Evolutionary conservation across 23 red algal species (phyloP).

Genomic region (Agarophyton chilense): DNA sequence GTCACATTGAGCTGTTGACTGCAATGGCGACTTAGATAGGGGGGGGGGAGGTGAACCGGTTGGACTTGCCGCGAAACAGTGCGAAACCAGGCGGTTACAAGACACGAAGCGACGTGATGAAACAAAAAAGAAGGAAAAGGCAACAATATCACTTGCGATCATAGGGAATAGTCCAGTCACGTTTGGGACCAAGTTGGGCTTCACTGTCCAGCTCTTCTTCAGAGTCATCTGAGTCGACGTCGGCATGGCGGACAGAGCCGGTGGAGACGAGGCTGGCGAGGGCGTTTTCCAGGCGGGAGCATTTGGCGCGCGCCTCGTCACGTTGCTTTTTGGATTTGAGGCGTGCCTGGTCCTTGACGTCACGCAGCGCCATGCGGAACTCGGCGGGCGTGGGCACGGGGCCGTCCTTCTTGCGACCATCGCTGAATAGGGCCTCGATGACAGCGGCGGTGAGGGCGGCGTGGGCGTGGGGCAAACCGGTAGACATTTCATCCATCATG

Average conservation of each 20-base stretch:
- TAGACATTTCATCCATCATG: conserved; percentile 16
- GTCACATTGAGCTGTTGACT: too few species aligned
- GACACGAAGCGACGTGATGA: background rate
- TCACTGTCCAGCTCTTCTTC: conserved; percentile 34
- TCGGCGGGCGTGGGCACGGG: conserved; percentile 53
- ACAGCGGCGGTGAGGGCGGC: conserved; percentile 35
- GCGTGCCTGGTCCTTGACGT: conserved; percentile 41
- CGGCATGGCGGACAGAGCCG: conserved; percentile 3
- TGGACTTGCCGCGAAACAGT: background rate
- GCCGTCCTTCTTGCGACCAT: conserved; percentile 34
- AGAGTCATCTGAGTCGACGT: conserved; percentile 45
- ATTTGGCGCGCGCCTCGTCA: conserved; percentile 34
- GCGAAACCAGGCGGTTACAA: background rate
- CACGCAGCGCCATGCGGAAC: conserved; percentile 50
- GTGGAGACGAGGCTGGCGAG: conserved; percentile 26
- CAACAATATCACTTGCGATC: background rate
- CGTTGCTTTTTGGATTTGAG: conserved; percentile 30
- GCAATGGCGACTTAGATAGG: too few species aligned
- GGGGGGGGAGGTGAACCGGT: too few species aligned
- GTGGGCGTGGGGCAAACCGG: background rate
- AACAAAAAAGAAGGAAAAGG: background rate
- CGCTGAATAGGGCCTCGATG: conserved; percentile 40
- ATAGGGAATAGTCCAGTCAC: conserved; percentile 27
- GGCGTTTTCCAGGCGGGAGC: conserved; percentile 8
- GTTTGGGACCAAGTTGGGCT: conserved; percentile 5